phyloP scores from a whole-genome alignment of 495 filamentous ascomycete genomes.

The Talaromyces adpressus region DNA sequence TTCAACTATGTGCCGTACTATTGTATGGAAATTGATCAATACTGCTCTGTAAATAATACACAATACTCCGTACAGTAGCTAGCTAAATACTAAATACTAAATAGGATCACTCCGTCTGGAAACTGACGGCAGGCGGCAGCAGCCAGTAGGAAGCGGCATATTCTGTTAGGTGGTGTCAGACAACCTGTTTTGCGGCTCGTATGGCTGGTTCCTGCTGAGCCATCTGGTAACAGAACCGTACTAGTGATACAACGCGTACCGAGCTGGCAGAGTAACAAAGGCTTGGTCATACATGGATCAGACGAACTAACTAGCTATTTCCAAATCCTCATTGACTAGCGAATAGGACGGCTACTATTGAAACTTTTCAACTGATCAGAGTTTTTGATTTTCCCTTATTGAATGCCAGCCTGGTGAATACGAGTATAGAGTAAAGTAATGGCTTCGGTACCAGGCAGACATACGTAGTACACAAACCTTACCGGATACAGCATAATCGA shows the following conservation, averaged over 20 bases:
- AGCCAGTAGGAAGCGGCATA: not conserved
- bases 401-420: not conserved
- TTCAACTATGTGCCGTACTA: not conserved
- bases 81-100: not conserved
- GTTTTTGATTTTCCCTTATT: not conserved
- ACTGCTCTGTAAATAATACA: not conserved
- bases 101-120: not conserved
- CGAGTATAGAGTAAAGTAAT: not conserved
- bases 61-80: not conserved
- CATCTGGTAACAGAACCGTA: not conserved
- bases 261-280: not conserved
- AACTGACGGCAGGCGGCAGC: not conserved
- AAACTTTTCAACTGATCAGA: not conserved
- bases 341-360: not conserved
- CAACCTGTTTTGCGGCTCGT: conserved; percentile 4
- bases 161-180: not conserved
- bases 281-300: not conserved
- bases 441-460: not conserved
- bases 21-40: not conserved
- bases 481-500: not conserved
- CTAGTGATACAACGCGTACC: not conserved
- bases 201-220: not conserved
- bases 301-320: not conserved
- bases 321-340: not conserved
- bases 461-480: not conserved